A percentile compares a stretch with the other conserved stretches of the same genome.
phyloP scores from a whole-genome alignment of 139 green algal species.

The Coelastrella sp. region DNA sequence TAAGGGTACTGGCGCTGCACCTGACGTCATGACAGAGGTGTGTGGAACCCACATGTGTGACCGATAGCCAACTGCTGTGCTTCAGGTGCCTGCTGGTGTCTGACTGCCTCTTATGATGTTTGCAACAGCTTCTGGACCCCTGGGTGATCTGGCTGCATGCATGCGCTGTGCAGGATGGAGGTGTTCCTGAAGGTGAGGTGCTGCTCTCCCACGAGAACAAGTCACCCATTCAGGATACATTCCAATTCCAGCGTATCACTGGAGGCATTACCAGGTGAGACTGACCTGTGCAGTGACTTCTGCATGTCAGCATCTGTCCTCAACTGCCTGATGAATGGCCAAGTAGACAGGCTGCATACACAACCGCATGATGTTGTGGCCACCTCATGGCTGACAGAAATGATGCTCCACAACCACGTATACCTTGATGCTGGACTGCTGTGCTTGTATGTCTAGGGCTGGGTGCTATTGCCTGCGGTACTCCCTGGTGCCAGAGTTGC shows the following conservation, averaged over 20 bases:
- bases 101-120: no score
- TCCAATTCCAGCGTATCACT: constrained; percentile 64
- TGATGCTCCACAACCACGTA: not conserved
- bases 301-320: no score
- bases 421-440: not conserved
- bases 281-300: not conserved
- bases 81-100: no score
- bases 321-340: no score
- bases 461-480: constrained; percentile 59
- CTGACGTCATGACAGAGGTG: not conserved
- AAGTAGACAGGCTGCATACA: no score
- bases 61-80: no score
- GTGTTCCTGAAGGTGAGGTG: constrained; percentile 55
- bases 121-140: not conserved
- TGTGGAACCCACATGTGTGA: not conserved
- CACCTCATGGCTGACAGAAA: not conserved
- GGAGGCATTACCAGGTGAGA: constrained; percentile 48
- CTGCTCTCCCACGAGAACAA: constrained; percentile 68
- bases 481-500: constrained; percentile 60
- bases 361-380: not conserved
- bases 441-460: not conserved
- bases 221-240: constrained; percentile 62
- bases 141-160: not conserved
- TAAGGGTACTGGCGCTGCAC: not conserved
- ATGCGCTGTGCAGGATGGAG: constrained; percentile 2